Base-by-base conservation (phyloP, 2,329 filamentous ascomycete genomes). In the Macrophomina phaseolina region DNA sequence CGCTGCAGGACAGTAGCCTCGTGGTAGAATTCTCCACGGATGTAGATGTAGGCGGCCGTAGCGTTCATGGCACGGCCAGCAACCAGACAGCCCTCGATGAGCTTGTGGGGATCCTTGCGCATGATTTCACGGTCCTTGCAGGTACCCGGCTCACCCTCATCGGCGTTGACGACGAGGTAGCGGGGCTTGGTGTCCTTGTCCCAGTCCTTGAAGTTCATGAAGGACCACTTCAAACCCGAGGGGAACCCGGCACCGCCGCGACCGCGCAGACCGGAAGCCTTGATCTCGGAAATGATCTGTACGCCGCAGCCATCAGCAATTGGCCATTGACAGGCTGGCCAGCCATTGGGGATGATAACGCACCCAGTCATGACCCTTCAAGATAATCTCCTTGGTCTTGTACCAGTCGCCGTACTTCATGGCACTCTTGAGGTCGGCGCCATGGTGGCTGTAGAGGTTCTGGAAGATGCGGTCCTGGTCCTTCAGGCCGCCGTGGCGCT, bases 201-300 rank as follows among this genome's bases (percentile, higher is more conserved):
- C 95, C 95, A 99, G 75, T 93, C 95, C 83, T 97, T 97, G 86
- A 94, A 94, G 86, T 99, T 99, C 95, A 99, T 99, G 82, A 99
- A 99, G 60, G 94, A 97, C 92, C 95, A 99, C 94, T 99, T 99
- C 85, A 99, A 85, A 70, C 95, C 95, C 46, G 94, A 98, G 69
- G 95, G 95, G 81, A 99, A 99, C 76, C 95, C 95, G 81, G 95
- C 95, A 82, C 95, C 95, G 82, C 95, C 95, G 84, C 95, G 91
- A 74, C 95, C 95, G 81, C 95, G 89, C 70, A 99, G 88, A 75
- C 95, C 95, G 12, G 95, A 99, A 34, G 94, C 89, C 87, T 99
- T 99, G 83, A 99, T 88, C 83, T 99, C 95, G 72, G 91, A 90
- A 76, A 99, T 98, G 80, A 99, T 96, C 92, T 89, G 72, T 51